These are phyloP conservation scores for Claviceps sp. DNA, from an alignment of 2,329 filamentous ascomycete species.

Conservation along the genomic window DNA sequence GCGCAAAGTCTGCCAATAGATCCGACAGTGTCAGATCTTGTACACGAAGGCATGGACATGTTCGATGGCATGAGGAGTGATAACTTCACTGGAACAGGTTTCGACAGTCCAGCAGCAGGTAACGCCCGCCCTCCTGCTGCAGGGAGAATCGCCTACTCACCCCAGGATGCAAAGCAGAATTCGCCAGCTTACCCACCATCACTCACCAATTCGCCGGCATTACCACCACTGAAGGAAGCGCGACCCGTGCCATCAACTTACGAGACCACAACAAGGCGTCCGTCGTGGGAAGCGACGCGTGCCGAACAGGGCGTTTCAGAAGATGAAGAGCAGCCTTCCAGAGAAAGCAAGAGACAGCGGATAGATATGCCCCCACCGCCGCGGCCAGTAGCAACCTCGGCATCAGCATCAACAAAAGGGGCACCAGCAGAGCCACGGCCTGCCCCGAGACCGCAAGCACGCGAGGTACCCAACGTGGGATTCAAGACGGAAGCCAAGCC, in stretches of 20 bases:
- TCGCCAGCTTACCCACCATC: slow-evolving; percentile 1
- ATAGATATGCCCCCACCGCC: slow-evolving; percentile 13
- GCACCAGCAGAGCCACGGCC: not conserved
- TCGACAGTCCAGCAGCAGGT: slow-evolving; percentile 7
- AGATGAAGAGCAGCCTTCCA: slow-evolving; percentile 12
- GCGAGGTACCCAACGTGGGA: not conserved
- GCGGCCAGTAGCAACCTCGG: slow-evolving; percentile 13
- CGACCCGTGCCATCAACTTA: not conserved
- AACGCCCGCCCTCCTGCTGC: not conserved
- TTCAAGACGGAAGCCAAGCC: not conserved
- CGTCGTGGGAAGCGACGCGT: not conserved
- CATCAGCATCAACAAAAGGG: slow-evolving; percentile 9
- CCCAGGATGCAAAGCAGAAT: slow-evolving; percentile 4
- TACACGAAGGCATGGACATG: slow-evolving; percentile 32
- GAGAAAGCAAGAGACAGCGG: slow-evolving; percentile 15
- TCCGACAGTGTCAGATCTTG: slow-evolving; percentile 15
- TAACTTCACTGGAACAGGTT: slow-evolving; percentile 1
- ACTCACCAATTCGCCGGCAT: not conserved
- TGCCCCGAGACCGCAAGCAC: not conserved
- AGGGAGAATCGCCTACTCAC: not conserved
- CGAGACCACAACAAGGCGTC: slow-evolving; percentile 2
- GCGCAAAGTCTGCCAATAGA: slow-evolving; percentile 6
- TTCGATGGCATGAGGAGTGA: slow-evolving; percentile 19
- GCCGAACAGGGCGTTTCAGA: slow-evolving; percentile 8
- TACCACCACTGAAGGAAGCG: not conserved